These are phyloP conservation scores for Shiraia sp. DNA, from an alignment of 2,329 filamentous ascomycete genomes.

Conservation along the genomic window DNA sequence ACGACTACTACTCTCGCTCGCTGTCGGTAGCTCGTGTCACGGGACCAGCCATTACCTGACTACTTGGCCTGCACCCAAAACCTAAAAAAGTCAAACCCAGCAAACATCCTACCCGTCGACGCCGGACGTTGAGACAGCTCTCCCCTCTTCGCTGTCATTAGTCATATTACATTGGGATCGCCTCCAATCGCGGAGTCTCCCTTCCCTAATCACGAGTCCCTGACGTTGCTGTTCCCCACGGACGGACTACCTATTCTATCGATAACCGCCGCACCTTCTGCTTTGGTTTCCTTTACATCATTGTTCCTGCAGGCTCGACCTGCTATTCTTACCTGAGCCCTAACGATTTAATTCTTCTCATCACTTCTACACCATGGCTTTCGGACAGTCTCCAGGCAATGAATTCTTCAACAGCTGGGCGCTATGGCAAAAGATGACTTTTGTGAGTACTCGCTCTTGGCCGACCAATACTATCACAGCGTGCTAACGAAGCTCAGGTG, in stretches of 20 bases:
- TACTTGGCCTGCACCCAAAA: conserved; percentile 6
- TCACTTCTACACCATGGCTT: conserved; percentile 20
- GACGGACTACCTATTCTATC: conserved; percentile 1
- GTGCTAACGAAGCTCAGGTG: conserved; percentile 58
- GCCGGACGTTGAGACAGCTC: conserved; percentile 4
- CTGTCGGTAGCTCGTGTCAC: conserved; percentile 13
- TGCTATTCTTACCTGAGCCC: conserved; percentile 24
- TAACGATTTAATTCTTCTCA: conserved; percentile 12
- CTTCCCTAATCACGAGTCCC: conserved; percentile 13
- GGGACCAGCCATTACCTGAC: conserved; percentile 11
- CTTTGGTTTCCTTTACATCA: conserved; percentile 8
- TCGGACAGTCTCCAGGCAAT: conserved; percentile 32
- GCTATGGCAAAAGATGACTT: conserved; percentile 87
- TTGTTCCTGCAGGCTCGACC: conserved; percentile 13
- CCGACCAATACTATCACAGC: not conserved
- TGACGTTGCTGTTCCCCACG: conserved; percentile 19
- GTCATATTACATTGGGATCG: conserved; percentile 4
- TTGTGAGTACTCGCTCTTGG: conserved; percentile 62
- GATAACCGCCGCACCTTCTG: conserved; percentile 16
- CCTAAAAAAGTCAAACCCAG: conserved; percentile 7
- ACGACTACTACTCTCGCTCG: conserved; percentile 1
- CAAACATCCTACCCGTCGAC: not conserved
- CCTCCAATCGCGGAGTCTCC: conserved; percentile 12
- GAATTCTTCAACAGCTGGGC: conserved; percentile 63
- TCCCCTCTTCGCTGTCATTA: conserved; percentile 2